A percentile compares a stretch with the other conserved stretches of the same genome.
Evolutionary conservation across 1,284 basidiomycete species (phyloP).

Genomic region (Agroathelia rolfsii): DNA sequence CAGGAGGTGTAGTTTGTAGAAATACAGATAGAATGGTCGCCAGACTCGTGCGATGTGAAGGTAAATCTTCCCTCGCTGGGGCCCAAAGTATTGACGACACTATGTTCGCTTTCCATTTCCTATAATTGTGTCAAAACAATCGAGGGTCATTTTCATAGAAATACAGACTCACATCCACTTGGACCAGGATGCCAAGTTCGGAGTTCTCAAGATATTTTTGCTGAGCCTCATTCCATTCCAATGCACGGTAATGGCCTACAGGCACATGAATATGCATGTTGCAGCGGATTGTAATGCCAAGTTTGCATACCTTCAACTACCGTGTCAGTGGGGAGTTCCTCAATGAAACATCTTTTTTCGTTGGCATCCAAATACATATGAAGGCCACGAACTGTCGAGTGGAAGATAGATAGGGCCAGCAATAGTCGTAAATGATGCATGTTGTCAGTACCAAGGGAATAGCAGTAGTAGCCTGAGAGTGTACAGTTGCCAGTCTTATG

Average conservation of each 20-base stretch:
- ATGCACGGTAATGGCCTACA: constrained; percentile 83
- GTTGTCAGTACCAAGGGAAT: too few relatives aligned
- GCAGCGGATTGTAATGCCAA: constrained; percentile 1
- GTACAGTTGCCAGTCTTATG: too few relatives aligned
- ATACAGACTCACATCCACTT: constrained; percentile 64
- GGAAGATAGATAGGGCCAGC: not conserved
- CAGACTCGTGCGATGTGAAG: constrained; percentile 93
- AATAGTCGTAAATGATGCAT: not conserved
- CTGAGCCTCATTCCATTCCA: constrained; percentile 78
- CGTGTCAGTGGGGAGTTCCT: constrained; percentile 95
- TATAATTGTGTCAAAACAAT: constrained; percentile 20
- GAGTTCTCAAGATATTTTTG: constrained; percentile 69
- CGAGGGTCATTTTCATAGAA: constrained; percentile 2
- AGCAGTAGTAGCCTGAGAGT: too few relatives aligned
- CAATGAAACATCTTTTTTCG: constrained; percentile 90
- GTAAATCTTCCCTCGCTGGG: constrained; percentile 89
- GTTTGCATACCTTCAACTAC: constrained; percentile 77
- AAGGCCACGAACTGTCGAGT: too few relatives aligned
- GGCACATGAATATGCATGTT: constrained; percentile 5
- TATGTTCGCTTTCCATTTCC: constrained; percentile 71
- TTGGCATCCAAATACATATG: constrained; percentile 92
- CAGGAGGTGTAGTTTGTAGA: constrained; percentile 82
- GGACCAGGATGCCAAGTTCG: constrained; percentile 81
- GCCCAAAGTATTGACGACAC: constrained; percentile 82
- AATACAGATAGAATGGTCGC: constrained; percentile 95